Evolutionary conservation across 208 protist genomes (phyloP).

Genomic region (Crithidia brevicula): DNA sequence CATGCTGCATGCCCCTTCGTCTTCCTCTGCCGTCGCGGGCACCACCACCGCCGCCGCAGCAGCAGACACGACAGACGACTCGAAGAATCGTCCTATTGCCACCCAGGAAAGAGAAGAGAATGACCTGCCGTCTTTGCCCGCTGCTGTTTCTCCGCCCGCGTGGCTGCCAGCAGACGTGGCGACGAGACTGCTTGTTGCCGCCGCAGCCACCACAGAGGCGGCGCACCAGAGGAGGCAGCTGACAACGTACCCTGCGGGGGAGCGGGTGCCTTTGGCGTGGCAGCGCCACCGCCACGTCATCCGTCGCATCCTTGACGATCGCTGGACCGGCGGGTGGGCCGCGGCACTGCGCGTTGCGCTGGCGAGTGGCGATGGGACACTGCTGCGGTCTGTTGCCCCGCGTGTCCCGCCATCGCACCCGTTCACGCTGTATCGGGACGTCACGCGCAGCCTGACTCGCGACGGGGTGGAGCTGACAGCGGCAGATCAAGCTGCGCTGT

Average conservation of each 20-base stretch:
- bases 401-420: conserved; percentile 37
- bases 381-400: conserved; percentile 42
- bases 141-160: conserved; percentile 10
- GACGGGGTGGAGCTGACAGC: conserved; percentile 29
- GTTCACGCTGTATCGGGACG: conserved; percentile 36
- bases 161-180: conserved; percentile 17
- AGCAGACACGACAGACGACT: conserved; percentile 25
- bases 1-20: conserved; percentile 38
- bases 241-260: conserved; percentile 12
- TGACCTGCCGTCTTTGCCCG: too few relatives aligned
- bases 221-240: neutral
- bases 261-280: conserved; percentile 45
- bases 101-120: too few relatives aligned
- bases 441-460: conserved; percentile 8
- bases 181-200: conserved; percentile 19
- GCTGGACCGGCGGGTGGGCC: conserved; percentile 72
- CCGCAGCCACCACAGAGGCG: conserved; percentile 4
- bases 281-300: conserved; percentile 32
- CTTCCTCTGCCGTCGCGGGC: neutral
- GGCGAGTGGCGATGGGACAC: conserved; percentile 34
- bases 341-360: conserved; percentile 59
- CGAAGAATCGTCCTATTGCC: too few relatives aligned
- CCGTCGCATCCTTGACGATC: conserved; percentile 45
- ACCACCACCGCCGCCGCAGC: too few relatives aligned
- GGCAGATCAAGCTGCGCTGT: conserved; percentile 41